Evolutionary conservation across 2,329 filamentous ascomycete genomes (phyloP).

Genomic region (Fusarium burgessii): DNA sequence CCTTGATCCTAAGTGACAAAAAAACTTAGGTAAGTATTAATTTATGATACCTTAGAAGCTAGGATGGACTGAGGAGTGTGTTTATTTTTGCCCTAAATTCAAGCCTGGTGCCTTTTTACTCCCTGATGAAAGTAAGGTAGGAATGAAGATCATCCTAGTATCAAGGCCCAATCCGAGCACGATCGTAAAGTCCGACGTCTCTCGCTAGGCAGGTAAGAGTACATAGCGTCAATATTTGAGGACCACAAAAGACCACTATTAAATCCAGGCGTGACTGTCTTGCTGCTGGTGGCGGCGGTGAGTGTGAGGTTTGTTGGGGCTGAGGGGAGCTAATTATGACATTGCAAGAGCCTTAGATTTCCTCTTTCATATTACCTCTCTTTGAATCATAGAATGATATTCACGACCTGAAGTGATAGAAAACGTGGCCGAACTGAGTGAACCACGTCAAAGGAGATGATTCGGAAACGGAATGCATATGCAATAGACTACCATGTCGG

Average conservation of each 20-base stretch:
- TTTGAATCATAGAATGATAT: conserved; percentile 1
- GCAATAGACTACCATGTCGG: conserved; percentile 26
- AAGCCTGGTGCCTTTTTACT: too few species aligned
- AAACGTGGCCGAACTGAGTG: conserved; percentile 10
- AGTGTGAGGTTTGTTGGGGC: conserved; percentile 37
- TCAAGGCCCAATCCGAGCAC: conserved; percentile 23
- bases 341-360: background rate
- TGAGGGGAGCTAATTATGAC: conserved; percentile 6
- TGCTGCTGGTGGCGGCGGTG: conserved; percentile 43
- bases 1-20: too few species aligned
- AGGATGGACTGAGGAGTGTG: too few species aligned
- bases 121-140: background rate
- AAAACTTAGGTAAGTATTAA: too few species aligned
- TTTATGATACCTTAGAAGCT: too few species aligned
- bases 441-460: conserved; percentile 39
- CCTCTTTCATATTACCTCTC: background rate
- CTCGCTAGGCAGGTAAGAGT: conserved; percentile 22
- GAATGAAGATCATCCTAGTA: conserved; percentile 8
- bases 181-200: conserved; percentile 32
- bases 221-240: conserved; percentile 29
- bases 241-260: conserved; percentile 31
- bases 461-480: conserved; percentile 31
- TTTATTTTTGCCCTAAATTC: too few species aligned
- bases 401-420: background rate
- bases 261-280: conserved; percentile 1